phyloP scores from a whole-genome alignment of 768 basidiomycete species.

The Suillus bovinus region DNA sequence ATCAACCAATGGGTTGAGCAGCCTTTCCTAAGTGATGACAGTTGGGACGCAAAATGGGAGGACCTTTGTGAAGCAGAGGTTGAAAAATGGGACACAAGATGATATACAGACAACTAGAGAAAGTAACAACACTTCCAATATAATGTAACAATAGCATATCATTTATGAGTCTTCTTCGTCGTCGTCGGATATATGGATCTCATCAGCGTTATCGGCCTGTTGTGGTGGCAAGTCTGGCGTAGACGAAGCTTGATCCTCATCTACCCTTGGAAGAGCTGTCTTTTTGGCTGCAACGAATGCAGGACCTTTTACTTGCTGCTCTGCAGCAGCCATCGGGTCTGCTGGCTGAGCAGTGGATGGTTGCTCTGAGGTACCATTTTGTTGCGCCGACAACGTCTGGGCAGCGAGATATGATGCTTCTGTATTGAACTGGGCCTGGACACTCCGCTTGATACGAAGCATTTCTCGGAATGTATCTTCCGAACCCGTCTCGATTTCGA shows the following conservation, averaged over 20 bases:
- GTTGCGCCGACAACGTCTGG: conserved; percentile 74
- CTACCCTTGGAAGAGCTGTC: conserved; percentile 42
- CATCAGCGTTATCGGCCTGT: conserved; percentile 61
- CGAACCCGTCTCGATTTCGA: conserved; percentile 98
- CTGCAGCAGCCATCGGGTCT: conserved; percentile 90
- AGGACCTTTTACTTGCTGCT: conserved; percentile 65
- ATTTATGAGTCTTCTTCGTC: conserved; percentile 72
- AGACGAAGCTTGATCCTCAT: conserved; percentile 33
- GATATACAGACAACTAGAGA: conserved; percentile 18
- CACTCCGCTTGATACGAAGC: conserved; percentile 95
- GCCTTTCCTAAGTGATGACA: conserved; percentile 60
- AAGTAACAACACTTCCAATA: conserved; percentile 12
- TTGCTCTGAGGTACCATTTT: conserved; percentile 48
- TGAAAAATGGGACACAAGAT: conserved; percentile 59
- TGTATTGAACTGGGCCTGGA: conserved; percentile 98
- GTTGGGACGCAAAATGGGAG: conserved; percentile 77
- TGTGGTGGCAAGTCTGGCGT: conserved; percentile 33
- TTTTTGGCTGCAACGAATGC: conserved; percentile 80
- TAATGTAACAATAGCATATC: conserved; percentile 14
- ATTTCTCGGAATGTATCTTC: conserved; percentile 98
- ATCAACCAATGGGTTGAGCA: conserved; percentile 72
- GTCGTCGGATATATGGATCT: conserved; percentile 88
- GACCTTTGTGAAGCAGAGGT: conserved; percentile 77
- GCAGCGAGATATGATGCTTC: conserved; percentile 93
- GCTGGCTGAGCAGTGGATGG: conserved; percentile 40